These are phyloP conservation scores for Calonectria pteridis DNA, from an alignment of 2,329 filamentous ascomycete genomes.

Conservation along the genomic window DNA sequence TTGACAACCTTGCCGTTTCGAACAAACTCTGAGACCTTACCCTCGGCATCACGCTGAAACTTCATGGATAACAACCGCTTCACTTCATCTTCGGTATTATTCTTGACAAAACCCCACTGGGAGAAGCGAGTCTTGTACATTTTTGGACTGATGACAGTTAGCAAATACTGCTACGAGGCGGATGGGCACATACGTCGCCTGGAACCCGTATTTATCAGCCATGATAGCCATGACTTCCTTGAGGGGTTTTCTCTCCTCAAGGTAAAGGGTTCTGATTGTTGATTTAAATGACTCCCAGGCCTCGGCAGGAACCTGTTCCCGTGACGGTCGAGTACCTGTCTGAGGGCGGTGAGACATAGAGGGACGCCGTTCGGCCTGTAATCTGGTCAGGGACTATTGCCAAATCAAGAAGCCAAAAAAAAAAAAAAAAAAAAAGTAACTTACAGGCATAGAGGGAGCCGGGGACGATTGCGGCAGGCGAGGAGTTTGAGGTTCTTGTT, in stretches of 20 bases:
- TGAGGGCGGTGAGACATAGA: conserved; percentile 48
- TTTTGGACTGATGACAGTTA: conserved; percentile 56
- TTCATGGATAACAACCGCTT: conserved; percentile 64
- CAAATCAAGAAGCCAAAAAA: not conserved
- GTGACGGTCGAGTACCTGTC: conserved; percentile 51
- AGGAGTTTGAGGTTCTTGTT: conserved; percentile 49
- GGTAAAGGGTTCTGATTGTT: conserved; percentile 59
- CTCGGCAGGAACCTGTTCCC: conserved; percentile 60
- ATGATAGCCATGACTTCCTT: conserved; percentile 66
- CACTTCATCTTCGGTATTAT: conserved; percentile 66
- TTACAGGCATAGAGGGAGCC: conserved; percentile 44
- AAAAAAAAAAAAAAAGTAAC: conserved; percentile 17
- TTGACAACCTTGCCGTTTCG: conserved; percentile 66
- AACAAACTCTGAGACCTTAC: conserved; percentile 65
- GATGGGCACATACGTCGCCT: conserved; percentile 58
- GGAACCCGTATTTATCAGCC: conserved; percentile 61
- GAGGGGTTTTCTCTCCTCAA: conserved; percentile 63
- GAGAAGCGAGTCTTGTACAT: conserved; percentile 70
- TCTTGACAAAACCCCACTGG: conserved; percentile 68
- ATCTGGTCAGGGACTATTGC: not conserved
- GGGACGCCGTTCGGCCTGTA: conserved; percentile 44
- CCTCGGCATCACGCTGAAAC: conserved; percentile 64
- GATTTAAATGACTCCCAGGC: conserved; percentile 62
- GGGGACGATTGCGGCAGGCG: conserved; percentile 42
- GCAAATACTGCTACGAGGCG: not conserved